Evolutionary conservation across 1,284 basidiomycete species (phyloP).

Genomic region (Somion occarium): DNA sequence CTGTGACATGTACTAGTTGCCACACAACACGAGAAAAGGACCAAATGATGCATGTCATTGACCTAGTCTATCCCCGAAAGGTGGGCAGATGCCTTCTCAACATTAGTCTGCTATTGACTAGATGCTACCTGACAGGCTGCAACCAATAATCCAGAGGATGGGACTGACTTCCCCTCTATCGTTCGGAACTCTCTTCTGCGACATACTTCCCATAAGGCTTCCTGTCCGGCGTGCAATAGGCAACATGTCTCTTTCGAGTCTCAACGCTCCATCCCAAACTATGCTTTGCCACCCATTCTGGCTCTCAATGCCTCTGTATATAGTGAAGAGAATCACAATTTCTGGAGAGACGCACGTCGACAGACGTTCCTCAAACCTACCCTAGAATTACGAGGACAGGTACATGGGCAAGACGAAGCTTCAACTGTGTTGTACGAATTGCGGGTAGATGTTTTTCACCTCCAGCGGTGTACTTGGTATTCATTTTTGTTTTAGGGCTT

Average conservation of each 20-base stretch:
- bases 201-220: slow-evolving; percentile 80
- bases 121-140: slow-evolving; percentile 22
- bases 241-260: slow-evolving; percentile 72
- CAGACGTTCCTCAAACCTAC: slow-evolving; percentile 52
- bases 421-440: slow-evolving; percentile 65
- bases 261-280: slow-evolving; percentile 62
- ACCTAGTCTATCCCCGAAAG: slow-evolving; percentile 84
- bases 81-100: slow-evolving; percentile 32
- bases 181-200: slow-evolving; percentile 77
- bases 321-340: slow-evolving; percentile 68
- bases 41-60: slow-evolving; percentile 77
- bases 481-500: slow-evolving; percentile 48
- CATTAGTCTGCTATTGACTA: slow-evolving; percentile 18
- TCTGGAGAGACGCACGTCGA: slow-evolving; percentile 70
- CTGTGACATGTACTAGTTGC: slow-evolving; percentile 76
- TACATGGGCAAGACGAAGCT: slow-evolving; percentile 54
- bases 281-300: slow-evolving; percentile 81
- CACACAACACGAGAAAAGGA: slow-evolving; percentile 68
- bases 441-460: slow-evolving; percentile 43
- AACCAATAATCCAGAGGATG: slow-evolving; percentile 45
- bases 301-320: slow-evolving; percentile 84
- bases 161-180: slow-evolving; percentile 65
- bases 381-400: slow-evolving; percentile 52
- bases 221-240: slow-evolving; percentile 76
- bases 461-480: background rate